A percentile compares a stretch with the other conserved stretches of the same genome.
These are phyloP conservation scores for Pestalotiopsis sp. DNA, from an alignment of 2,329 filamentous ascomycete genomes.

Conservation along the genomic window DNA sequence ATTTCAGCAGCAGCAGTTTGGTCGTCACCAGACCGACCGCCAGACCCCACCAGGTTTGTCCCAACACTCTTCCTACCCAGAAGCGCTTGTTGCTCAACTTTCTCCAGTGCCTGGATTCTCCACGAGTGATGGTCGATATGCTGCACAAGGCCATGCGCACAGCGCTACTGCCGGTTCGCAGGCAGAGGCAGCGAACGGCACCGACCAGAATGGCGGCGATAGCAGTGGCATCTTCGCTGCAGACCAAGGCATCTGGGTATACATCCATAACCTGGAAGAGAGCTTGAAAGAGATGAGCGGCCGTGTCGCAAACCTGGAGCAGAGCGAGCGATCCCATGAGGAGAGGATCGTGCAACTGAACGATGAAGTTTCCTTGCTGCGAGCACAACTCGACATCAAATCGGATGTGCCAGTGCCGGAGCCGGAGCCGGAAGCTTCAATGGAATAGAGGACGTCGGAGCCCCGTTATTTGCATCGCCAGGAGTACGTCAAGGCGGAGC, in stretches of 20 bases:
- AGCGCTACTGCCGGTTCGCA: conserved; percentile 24
- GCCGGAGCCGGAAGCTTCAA: conserved; percentile 9
- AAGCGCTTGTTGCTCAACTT: conserved; percentile 25
- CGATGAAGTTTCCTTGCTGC: conserved; percentile 34
- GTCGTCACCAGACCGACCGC: conserved; percentile 55
- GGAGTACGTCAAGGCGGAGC: background rate
- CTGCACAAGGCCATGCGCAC: conserved; percentile 20
- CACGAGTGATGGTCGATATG: conserved; percentile 30
- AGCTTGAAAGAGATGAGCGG: conserved; percentile 48
- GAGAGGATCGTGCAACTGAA: conserved; percentile 36
- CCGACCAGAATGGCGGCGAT: conserved; percentile 52
- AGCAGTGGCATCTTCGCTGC: conserved; percentile 67
- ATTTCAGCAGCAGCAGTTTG: conserved; percentile 64
- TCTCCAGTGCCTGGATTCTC: conserved; percentile 28
- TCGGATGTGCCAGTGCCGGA: conserved; percentile 15
- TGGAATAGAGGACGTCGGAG: background rate
- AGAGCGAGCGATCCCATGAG: conserved; percentile 36
- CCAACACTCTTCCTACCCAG: conserved; percentile 31
- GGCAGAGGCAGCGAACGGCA: conserved; percentile 45
- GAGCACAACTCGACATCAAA: conserved; percentile 31
- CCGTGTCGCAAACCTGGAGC: conserved; percentile 42
- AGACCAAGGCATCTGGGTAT: conserved; percentile 68
- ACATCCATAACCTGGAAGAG: conserved; percentile 70
- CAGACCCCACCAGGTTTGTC: conserved; percentile 54
- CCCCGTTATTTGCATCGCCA: background rate